A percentile compares a stretch with the other conserved stretches of the same genome.
phyloP scores from a whole-genome alignment of 441 rosid species.

The Macaranga tanarius region DNA sequence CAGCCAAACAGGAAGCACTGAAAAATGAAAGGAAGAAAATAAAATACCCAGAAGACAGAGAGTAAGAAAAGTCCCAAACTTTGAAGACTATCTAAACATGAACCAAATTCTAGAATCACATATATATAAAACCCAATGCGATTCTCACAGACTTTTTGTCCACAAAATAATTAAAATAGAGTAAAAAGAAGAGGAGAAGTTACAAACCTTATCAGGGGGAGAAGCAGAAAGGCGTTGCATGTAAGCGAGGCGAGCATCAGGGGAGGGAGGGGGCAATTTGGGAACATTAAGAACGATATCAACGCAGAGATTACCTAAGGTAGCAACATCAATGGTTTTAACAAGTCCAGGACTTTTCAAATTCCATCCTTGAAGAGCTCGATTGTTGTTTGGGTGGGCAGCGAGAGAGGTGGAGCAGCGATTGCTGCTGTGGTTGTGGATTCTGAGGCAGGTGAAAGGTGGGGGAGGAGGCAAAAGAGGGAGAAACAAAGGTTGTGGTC shows the following conservation, averaged over 20 bases:
- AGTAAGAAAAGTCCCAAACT: not conserved
- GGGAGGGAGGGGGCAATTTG: slow-evolving; percentile 66
- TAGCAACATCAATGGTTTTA: slow-evolving; percentile 72
- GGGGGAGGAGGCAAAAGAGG: slow-evolving; percentile 22
- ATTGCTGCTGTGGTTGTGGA: slow-evolving; percentile 2
- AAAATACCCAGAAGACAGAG: not conserved
- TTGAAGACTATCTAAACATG: too few relatives aligned
- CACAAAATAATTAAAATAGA: too few relatives aligned
- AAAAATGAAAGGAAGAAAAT: not conserved
- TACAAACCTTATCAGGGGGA: slow-evolving; percentile 83
- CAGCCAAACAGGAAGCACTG: not conserved
- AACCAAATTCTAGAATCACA: not conserved
- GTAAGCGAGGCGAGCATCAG: slow-evolving; percentile 51
- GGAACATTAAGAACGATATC: slow-evolving; percentile 88
- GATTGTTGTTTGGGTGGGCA: slow-evolving; percentile 24
- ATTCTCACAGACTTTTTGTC: too few relatives aligned
- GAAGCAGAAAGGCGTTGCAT: slow-evolving; percentile 69
- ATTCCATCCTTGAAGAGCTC: slow-evolving; percentile 25
- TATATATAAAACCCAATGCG: not conserved
- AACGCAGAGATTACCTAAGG: slow-evolving; percentile 91
- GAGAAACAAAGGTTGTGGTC: slow-evolving; percentile 9
- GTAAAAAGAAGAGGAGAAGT: not conserved
- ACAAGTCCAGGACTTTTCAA: slow-evolving; percentile 26
- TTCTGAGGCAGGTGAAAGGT: not conserved
- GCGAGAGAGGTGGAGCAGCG: slow-evolving; percentile 36